Percentiles rank a stretch among this genome's conserved stretches.
Conservation (phyloP, 2,329 filamentous ascomycete species). For the Paracamarosporium sp. region DNA sequence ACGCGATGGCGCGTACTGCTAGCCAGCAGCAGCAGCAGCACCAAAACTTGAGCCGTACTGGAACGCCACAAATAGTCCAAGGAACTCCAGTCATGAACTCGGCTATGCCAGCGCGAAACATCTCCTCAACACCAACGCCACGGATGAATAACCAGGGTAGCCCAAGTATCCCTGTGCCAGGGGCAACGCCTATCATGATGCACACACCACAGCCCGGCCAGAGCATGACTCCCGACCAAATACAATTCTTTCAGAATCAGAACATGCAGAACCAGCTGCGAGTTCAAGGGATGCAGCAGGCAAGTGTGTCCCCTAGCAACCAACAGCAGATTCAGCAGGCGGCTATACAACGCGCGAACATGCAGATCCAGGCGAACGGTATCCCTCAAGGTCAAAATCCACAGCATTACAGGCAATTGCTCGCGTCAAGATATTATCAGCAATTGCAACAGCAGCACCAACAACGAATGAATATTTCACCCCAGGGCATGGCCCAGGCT, state of each 20-base stretch:
- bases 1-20: constrained; percentile 43
- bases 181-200: constrained; percentile 47
- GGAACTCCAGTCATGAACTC: constrained; percentile 47
- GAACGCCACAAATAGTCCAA: constrained; percentile 47
- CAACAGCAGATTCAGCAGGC: constrained; percentile 30
- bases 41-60: constrained; percentile 42
- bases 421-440: constrained; percentile 33
- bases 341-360: constrained; percentile 38
- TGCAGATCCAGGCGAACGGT: constrained; percentile 42
- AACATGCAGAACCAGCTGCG: constrained; percentile 37
- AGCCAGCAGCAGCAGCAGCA: constrained; percentile 50
- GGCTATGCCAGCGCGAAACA: constrained; percentile 46
- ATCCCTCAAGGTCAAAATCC: constrained; percentile 37
- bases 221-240: constrained; percentile 44
- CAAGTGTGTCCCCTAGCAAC: constrained; percentile 17
- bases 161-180: constrained; percentile 41
- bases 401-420: constrained; percentile 30
- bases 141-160: constrained; percentile 47
- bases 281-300: constrained; percentile 26
- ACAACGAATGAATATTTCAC: constrained; percentile 31
- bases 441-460: constrained; percentile 40
- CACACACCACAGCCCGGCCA: constrained; percentile 38
- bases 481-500: constrained; percentile 21
- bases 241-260: constrained; percentile 35
- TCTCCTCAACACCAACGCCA: constrained; percentile 45